phyloP scores from a whole-genome alignment of 2,329 filamentous ascomycete species.

The Aspergillus pseudonomiae region DNA sequence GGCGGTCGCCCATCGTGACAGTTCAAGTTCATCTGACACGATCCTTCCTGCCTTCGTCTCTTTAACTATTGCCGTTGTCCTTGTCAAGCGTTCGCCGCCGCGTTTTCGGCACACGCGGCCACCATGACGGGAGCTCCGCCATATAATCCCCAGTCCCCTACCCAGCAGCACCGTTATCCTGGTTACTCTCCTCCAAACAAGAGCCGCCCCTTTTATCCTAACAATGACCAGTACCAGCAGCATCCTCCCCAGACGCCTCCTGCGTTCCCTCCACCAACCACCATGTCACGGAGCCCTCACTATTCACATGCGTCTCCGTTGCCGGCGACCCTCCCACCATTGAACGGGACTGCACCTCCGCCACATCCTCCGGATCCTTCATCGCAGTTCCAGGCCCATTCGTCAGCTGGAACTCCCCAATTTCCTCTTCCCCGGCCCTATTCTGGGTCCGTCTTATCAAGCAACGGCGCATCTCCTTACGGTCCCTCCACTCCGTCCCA shows the following conservation, averaged over 20 bases:
- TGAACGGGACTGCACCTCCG: conserved; percentile 40
- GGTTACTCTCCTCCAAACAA: conserved; percentile 48
- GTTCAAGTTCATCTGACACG: conserved; percentile 18
- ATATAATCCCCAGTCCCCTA: conserved; percentile 49
- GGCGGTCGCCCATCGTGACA: conserved; percentile 14
- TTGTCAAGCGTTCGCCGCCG: conserved; percentile 27
- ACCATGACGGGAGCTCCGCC: conserved; percentile 50
- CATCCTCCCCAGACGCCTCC: conserved; percentile 48
- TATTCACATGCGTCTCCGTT: conserved; percentile 46
- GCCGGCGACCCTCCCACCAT: conserved; percentile 42
- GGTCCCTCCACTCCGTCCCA: conserved; percentile 41
- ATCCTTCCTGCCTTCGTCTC: conserved; percentile 12
- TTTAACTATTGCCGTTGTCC: conserved; percentile 8
- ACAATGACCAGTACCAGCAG: conserved; percentile 47
- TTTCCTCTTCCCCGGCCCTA: conserved; percentile 41
- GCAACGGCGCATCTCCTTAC: conserved; percentile 42
- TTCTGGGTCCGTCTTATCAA: conserved; percentile 36
- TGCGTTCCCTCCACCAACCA: conserved; percentile 38
- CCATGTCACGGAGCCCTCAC: conserved; percentile 44
- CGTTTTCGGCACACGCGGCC: conserved; percentile 35
- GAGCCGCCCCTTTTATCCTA: conserved; percentile 45
- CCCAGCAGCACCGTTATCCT: conserved; percentile 46
- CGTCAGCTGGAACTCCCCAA: conserved; percentile 33
- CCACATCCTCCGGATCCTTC: conserved; percentile 37
- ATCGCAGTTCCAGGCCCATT: conserved; percentile 40